Percentiles rank a stretch among this genome's conserved stretches.
Evolutionary conservation across 441 rosid genomes (phyloP).

Genomic region (Mallotus japonicus): DNA sequence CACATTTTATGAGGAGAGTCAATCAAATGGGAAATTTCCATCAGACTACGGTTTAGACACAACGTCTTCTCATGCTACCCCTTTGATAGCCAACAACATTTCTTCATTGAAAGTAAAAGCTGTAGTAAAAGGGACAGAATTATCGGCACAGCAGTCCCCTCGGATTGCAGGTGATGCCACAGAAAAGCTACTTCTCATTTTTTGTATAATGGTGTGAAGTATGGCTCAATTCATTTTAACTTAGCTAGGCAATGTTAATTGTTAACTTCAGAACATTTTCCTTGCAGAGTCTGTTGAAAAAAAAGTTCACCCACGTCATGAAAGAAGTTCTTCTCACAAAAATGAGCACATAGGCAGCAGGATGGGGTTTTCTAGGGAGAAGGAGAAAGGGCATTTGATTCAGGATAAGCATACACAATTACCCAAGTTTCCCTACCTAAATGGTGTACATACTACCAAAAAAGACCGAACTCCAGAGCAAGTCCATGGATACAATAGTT

Average conservation of each 20-base stretch:
- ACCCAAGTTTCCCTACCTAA: slow-evolving; percentile 34
- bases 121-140: slow-evolving; percentile 33
- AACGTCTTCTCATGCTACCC: slow-evolving; percentile 39
- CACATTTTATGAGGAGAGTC: slow-evolving; percentile 52
- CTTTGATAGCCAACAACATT: slow-evolving; percentile 37
- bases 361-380: slow-evolving; percentile 34
- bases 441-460: slow-evolving; percentile 33
- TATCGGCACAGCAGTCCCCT: slow-evolving; percentile 35
- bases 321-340: slow-evolving; percentile 34
- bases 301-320: slow-evolving; percentile 31
- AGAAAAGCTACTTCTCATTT: slow-evolving; percentile 13
- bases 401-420: slow-evolving; percentile 34
- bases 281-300: slow-evolving; percentile 43
- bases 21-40: slow-evolving; percentile 33
- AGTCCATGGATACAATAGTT: slow-evolving; percentile 46
- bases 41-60: slow-evolving; percentile 35
- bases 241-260: slow-evolving; percentile 9
- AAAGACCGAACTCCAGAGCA: slow-evolving; percentile 38
- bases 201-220: slow-evolving; percentile 10
- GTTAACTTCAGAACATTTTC: slow-evolving; percentile 16
- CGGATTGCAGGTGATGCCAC: slow-evolving; percentile 50
- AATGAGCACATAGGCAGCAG: slow-evolving; percentile 22
- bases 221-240: slow-evolving; percentile 6
- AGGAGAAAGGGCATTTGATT: slow-evolving; percentile 37
- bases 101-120: slow-evolving; percentile 41